Conservation (phyloP, 164 flowering plant species). For the Protea cynaroides region DNA sequence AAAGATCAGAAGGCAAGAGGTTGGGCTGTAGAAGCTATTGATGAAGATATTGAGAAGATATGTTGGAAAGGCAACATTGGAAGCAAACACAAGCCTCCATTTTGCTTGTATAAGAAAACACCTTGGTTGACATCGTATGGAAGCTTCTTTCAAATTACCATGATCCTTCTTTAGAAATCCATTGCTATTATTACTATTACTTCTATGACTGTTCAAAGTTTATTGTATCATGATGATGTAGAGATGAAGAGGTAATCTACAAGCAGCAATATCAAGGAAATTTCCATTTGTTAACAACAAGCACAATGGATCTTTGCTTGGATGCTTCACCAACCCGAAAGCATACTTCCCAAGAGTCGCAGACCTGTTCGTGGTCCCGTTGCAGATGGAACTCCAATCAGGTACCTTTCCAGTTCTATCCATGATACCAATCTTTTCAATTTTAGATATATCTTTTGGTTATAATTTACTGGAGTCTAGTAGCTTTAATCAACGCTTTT, state of each 20-base stretch:
- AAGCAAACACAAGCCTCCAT: slow-evolving; percentile 25
- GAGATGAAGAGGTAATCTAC: slow-evolving; percentile 34
- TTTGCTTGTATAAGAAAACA: slow-evolving; percentile 51
- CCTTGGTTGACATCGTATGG: slow-evolving; percentile 33
- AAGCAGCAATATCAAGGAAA: slow-evolving; percentile 30
- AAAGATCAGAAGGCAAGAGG: slow-evolving; percentile 34
- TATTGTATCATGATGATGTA: slow-evolving; percentile 15
- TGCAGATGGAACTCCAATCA: slow-evolving; percentile 62
- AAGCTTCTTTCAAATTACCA: slow-evolving; percentile 9
- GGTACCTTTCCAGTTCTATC: slow-evolving; percentile 29
- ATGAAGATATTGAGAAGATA: slow-evolving; percentile 38
- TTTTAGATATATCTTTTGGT: too few species aligned
- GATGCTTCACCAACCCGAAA: slow-evolving; percentile 49
- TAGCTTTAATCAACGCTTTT: too few species aligned
- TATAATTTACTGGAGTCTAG: too few species aligned
- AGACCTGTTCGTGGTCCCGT: slow-evolving; percentile 40
- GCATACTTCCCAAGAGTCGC: slow-evolving; percentile 37
- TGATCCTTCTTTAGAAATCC: not conserved
- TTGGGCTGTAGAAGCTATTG: slow-evolving; percentile 41
- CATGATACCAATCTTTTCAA: not conserved
- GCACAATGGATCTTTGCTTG: slow-evolving; percentile 37
- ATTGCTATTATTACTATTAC: not conserved
- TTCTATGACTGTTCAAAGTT: not conserved
- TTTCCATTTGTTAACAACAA: slow-evolving; percentile 36
- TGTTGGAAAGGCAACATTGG: slow-evolving; percentile 57